Base-by-base conservation (phyloP, 2,329 filamentous ascomycete genomes). In the Xylaria sp. region DNA sequence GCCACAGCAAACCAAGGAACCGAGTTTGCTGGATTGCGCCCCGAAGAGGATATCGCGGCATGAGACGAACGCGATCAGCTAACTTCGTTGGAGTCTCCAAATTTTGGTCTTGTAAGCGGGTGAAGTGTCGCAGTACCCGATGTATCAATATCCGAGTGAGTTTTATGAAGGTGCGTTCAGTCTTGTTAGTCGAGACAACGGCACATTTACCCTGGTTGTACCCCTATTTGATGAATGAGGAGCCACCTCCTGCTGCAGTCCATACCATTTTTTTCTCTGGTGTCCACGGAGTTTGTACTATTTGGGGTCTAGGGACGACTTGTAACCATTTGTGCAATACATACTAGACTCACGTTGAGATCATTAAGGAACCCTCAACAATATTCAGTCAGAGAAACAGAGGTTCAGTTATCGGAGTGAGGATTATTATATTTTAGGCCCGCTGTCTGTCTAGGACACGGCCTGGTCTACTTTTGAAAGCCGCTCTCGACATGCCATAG, bases 1-100 rank as follows among this genome's bases (percentile, higher is more conserved):
- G 92, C 89, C 69, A 91, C 89, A 60, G 91, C 90, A 10, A 91
- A 90, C 62, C 89, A 92, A 71, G 90, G 89, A 18, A 87, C 84
- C 0, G 83, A 87, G 70, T 86, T 82, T 68, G 81, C 83, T 8
- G 84, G 84, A 2, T 68, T 85, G 59, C 78, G 81, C 57, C 76
- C 78, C n/a, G 84, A 87, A 60, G 84, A 86, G 52, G 83, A 86
- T 62, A 65, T 66, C n/a, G 68, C 63, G 42, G 51, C 65, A 3
- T 71, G 46, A 66, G 23, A 42, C 11, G 8, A 47, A 35, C 19
- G 39, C 13, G 42, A 44, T 13, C 2, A n/a, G 7, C 10, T 18
- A n/a, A n/a, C 5, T 46, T 46, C 42, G 23, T 30, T 48, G 6
- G 56, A 30, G 23, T 46, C 51, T 52, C 34, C 13, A 39, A 46